Base-by-base conservation (phyloP, 768 basidiomycete genomes). In the Psilocybe subaeruginosa region DNA sequence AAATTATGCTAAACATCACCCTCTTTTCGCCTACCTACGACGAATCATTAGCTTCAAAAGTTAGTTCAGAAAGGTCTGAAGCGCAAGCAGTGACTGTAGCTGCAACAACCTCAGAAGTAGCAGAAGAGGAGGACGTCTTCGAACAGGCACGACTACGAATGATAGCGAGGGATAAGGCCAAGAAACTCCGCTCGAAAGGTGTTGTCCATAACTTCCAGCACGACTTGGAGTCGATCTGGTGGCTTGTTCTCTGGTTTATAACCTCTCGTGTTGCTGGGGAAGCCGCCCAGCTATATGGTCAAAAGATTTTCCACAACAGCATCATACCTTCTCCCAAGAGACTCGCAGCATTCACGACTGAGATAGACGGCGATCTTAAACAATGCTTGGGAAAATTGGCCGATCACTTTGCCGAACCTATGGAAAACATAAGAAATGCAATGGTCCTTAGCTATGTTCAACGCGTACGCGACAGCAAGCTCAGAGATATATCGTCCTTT, bases 191-290 rank as follows among this genome's bases (percentile, higher is more conserved):
- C 19, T 19, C 1, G 19, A 19, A 43, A 17, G 41, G 41, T 16
- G 5, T 45, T 19, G 12, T 51, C 29, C 46, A 46, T 53, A 51
- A 43, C 39, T 31, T n/a, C 35, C 14, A 61, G 29, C 31, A 62
- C 54, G 48, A 67, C 45, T 17, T 54, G 12, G 37, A 51, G 19
- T 29, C 59, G 30, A 14, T 55, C 29, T 45, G 45, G 45, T 61
- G 60, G 47, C 14, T 56, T 31, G 23, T 61, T 23, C 35, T 58
- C n/a, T 51, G 35, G 27, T 48, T 8, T 4, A 43, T 43, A 12
- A 43, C 41, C n/a, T 43, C 41, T 43, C 41, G 41, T 5, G 12
- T 17, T 43, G 41, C 14, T 8, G 8, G n/a, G 14, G n/a, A 12
- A 16, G 8, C 41, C n/a, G 41, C 41, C 8, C 41, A 43, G 12